Evolutionary conservation across 2,329 filamentous ascomycete genomes (phyloP), one percentile per base, ranked within the genome.

Genomic region (Cercospora zeina): DNA sequence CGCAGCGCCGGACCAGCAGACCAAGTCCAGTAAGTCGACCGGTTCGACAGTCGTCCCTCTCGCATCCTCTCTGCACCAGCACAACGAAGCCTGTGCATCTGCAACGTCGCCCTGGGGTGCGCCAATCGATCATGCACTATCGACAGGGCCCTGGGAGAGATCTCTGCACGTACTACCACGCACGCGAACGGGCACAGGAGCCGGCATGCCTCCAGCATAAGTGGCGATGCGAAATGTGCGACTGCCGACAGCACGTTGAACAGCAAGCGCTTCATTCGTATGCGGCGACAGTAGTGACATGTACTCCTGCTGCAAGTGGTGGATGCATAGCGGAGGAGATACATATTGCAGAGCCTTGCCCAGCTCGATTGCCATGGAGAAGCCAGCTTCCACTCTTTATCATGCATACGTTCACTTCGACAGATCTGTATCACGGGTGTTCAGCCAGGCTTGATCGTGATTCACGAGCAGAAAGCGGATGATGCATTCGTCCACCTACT

Each of bases 121-220:
- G 21, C 47, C 13, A 27, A 50, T 31, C 47, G 14, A 27, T 51
- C 47, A 16, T 51, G 47, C 47, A 51, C 24, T 51, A 31, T 51
- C 14, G n/a, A 51, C 24, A 31, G 24, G 14, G 30, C 47, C 47
- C 47, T 16, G 14, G 47, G 21, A 51, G n/a, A 19, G 47, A 50
- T 50, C 47, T 24, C 47, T 51, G 47, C 47, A 51, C 47, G 47
- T 19, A 51, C 47, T 51, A 33, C 47, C 24, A n/a, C 47, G 24
- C 47, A 16, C 13, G 47, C 47, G 19, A 31, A 51, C 47, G 6
- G 24, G 24, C 24, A 27, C 24, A 33, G 30, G 14, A 51, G 47
- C 47, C 47, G 47, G 24, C 47, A 51, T 31, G 9, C 30, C 2
- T 51, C 47, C 30, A 51, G 47, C 47, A 51, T 51, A 45, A 45